Percentiles rank a stretch among this genome's conserved stretches.
Conservation (phyloP, 2,329 filamentous ascomycete species). For the Calonectria pseudoturangicola region DNA sequence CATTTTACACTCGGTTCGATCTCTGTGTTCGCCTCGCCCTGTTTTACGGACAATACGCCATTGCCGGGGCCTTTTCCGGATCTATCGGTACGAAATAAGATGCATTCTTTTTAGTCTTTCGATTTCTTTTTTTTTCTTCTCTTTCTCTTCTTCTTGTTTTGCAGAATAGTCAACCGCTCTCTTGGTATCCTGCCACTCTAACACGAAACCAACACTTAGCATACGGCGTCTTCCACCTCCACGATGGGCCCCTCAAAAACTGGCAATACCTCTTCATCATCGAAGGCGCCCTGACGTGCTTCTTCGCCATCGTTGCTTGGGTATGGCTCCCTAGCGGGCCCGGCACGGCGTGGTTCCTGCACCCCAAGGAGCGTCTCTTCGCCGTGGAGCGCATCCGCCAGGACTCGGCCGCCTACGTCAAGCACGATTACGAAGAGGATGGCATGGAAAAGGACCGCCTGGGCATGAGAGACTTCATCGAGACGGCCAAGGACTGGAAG, state of each 20-base stretch:
- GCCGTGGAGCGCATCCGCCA: constrained; percentile 49
- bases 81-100: constrained; percentile 49
- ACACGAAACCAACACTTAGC: constrained; percentile 39
- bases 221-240: constrained; percentile 55
- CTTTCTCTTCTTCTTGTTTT: not conserved
- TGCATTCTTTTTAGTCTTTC: not conserved
- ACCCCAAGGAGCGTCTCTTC: constrained; percentile 46
- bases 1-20: constrained; percentile 53
- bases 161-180: not conserved
- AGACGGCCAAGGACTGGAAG: constrained; percentile 55
- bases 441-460: constrained; percentile 52
- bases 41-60: constrained; percentile 56
- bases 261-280: constrained; percentile 83
- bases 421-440: constrained; percentile 53
- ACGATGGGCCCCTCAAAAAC: constrained; percentile 65
- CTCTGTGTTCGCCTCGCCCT: constrained; percentile 53
- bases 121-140: not conserved
- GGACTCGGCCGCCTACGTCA: constrained; percentile 52
- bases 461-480: constrained; percentile 50
- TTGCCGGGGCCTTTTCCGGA: constrained; percentile 54
- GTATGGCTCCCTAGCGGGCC: constrained; percentile 52
- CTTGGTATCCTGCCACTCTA: not conserved
- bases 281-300: constrained; percentile 71
- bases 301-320: constrained; percentile 54
- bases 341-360: constrained; percentile 54